Evolutionary conservation across 2,329 filamentous ascomycete species (phyloP), one percentile per base, ranked within the genome.

Genomic region (Tolypocladium tropicale): DNA sequence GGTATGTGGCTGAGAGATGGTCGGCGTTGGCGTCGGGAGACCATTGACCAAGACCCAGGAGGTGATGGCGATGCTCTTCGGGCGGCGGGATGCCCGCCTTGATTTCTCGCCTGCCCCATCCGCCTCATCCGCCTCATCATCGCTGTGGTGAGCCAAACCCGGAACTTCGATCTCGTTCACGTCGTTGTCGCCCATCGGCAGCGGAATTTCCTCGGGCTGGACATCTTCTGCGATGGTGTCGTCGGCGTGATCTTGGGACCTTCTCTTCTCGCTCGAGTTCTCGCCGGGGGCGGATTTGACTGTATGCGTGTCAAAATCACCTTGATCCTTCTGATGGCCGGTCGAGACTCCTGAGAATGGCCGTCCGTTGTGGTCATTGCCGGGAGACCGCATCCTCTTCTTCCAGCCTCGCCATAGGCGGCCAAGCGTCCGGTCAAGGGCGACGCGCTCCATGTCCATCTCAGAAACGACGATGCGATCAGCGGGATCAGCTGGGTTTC

Each of bases 391-490:
- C 63, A 89, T 79, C 59, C 88, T 83, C 74, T 96, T 96, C 73
- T 94, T 90, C 94, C 94, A 99, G 30, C 89, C 88, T 63, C 94
- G 84, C 94, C 94, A 99, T 48, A 97, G 77, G 52, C 92, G 81
- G 23, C 94, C 94, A 1, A 99, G 76, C 2, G 90, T 92, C 56
- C 91, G 82, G 67, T 96, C 95, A 58, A 97, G 78, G 9, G 93
- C 93, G 60, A 97, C 83, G 62, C 92, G 90, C 67, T 97, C 94
- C 79, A 96, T 90, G 68, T 99, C 94, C 55, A 84, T 76, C 65
- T 97, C 93, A 65, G 95, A 89, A 30, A 99, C 85, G n/a, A 92
- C 77, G 54, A 95, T 79, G 18, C 84, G 82, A 59, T 89, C 84
- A 43, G 81, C 77, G 52, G 79, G 66, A 30, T 80, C 77, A 23